phyloP scores from a whole-genome alignment of 2,329 filamentous ascomycete species.

The Aureobasidium sp. region DNA sequence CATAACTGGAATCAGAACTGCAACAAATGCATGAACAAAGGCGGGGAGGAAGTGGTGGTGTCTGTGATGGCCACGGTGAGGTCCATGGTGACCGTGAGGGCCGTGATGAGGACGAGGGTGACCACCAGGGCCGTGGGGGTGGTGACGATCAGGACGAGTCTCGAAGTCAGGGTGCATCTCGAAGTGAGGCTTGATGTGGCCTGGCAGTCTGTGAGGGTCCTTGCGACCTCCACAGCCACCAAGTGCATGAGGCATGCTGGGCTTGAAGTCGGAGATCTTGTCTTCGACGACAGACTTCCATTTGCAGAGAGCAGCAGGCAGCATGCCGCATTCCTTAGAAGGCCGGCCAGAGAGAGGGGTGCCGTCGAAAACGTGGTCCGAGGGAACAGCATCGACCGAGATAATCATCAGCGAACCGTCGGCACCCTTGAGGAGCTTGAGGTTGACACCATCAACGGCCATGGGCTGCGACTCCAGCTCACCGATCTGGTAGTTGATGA shows the following conservation, averaged over 20 bases:
- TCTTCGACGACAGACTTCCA: slow-evolving; percentile 44
- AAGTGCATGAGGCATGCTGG: slow-evolving; percentile 16
- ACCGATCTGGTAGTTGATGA: slow-evolving; percentile 50
- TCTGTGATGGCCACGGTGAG: slow-evolving; percentile 20
- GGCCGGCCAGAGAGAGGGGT: background rate
- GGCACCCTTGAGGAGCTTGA: slow-evolving; percentile 56
- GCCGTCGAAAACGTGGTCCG: slow-evolving; percentile 17
- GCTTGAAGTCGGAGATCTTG: slow-evolving; percentile 34
- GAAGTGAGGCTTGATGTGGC: slow-evolving; percentile 19
- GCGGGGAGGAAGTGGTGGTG: slow-evolving; percentile 30
- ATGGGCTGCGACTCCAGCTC: slow-evolving; percentile 45
- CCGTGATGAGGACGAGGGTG: slow-evolving; percentile 9
- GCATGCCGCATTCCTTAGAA: slow-evolving; percentile 26
- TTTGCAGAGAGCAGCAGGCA: slow-evolving; percentile 45
- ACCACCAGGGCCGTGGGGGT: slow-evolving; percentile 13
- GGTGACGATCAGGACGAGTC: slow-evolving; percentile 14
- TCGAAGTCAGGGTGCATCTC: background rate
- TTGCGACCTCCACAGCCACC: slow-evolving; percentile 19
- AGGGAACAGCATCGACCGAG: slow-evolving; percentile 28
- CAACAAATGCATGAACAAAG: slow-evolving; percentile 47
- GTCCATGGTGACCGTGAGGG: background rate
- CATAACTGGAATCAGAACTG: slow-evolving; percentile 59
- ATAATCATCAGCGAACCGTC: slow-evolving; percentile 48
- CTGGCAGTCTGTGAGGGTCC: slow-evolving; percentile 17
- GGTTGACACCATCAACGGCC: slow-evolving; percentile 48